Evolutionary conservation across 176 grass and related monocot genomes (phyloP).

Genomic region (Aegilops sharonensis): DNA sequence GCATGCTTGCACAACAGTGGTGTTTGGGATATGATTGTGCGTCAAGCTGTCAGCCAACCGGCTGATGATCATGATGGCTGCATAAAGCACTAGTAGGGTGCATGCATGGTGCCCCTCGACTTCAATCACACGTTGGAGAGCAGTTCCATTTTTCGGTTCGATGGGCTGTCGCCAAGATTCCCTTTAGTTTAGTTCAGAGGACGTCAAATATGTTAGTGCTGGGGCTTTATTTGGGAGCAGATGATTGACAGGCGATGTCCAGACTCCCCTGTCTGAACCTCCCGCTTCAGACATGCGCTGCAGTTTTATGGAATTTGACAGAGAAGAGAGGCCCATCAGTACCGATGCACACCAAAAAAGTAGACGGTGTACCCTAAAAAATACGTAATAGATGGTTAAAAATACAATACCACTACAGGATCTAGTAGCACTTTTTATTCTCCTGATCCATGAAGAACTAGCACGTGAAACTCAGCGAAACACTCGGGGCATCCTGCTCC

Average conservation of each 20-base stretch:
- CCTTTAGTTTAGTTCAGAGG: neutral
- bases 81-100: neutral
- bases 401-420: neutral
- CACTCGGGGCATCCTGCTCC: conserved; percentile 7
- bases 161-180: conserved; percentile 26
- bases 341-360: neutral
- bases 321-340: neutral
- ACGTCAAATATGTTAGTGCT: neutral
- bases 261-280: conserved; percentile 1
- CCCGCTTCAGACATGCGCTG: neutral
- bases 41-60: conserved; percentile 27
- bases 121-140: neutral
- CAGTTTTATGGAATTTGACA: neutral
- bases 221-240: neutral
- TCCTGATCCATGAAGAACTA: neutral
- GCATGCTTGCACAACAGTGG: conserved; percentile 16
- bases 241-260: neutral
- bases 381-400: neutral
- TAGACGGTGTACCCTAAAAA: neutral
- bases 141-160: neutral
- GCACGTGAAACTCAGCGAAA: neutral
- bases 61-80: neutral
- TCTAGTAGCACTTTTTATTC: neutral
- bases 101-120: conserved; percentile 25
- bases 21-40: neutral